Evolutionary conservation across 768 basidiomycete genomes (phyloP).

Genomic region (Collybia sordida): DNA sequence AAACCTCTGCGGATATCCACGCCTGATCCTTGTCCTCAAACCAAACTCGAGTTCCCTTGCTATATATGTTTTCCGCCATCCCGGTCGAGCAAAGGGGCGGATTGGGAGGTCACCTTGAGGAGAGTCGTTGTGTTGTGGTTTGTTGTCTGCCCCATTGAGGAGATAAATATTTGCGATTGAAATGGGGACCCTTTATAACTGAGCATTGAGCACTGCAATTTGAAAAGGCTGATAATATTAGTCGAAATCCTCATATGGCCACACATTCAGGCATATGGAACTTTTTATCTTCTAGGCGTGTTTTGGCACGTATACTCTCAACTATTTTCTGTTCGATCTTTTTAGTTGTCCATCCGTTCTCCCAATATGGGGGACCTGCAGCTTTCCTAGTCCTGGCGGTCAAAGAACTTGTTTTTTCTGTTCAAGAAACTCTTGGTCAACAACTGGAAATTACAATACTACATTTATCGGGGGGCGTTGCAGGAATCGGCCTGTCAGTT

Average conservation of each 20-base stretch:
- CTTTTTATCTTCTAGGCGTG: conserved; percentile 23
- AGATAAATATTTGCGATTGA: too few relatives aligned
- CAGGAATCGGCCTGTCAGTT: conserved; percentile 32
- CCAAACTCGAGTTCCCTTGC: conserved; percentile 89
- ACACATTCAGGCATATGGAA: not conserved
- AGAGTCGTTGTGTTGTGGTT: conserved; percentile 11
- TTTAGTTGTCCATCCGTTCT: conserved; percentile 39
- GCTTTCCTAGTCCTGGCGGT: conserved; percentile 39
- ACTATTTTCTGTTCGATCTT: conserved; percentile 40
- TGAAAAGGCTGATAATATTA: too few relatives aligned
- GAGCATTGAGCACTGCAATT: too few relatives aligned
- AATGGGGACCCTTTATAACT: too few relatives aligned
- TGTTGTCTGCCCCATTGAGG: conserved; percentile 2
- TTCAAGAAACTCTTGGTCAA: conserved; percentile 46
- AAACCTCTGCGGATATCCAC: conserved; percentile 90
- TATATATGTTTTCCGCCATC: conserved; percentile 93
- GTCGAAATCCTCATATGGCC: too few relatives aligned
- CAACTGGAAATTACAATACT: conserved; percentile 45
- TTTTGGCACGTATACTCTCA: conserved; percentile 40
- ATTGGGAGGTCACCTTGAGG: conserved; percentile 10
- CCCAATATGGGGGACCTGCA: conserved; percentile 32
- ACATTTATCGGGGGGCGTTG: conserved; percentile 39
- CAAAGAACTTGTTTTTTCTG: conserved; percentile 48
- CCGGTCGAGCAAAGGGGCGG: conserved; percentile 10
- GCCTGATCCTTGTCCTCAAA: conserved; percentile 93